Evolutionary conservation across 2,329 filamentous ascomycete genomes (phyloP), one percentile per base, ranked within the genome.

Genomic region (Alternaria solani): DNA sequence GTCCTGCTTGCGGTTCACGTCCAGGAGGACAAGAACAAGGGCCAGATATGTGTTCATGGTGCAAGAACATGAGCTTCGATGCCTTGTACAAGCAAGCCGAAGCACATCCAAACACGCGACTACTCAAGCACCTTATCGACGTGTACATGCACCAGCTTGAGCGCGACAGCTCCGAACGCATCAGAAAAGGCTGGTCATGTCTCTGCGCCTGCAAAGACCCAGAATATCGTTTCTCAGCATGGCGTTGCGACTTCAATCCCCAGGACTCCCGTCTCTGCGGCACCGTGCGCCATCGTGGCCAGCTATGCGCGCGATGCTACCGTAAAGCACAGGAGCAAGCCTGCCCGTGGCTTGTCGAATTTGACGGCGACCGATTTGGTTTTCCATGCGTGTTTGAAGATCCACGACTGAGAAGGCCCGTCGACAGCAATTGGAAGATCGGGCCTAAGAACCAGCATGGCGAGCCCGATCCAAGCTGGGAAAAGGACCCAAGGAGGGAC

Each of bases 361-460:
- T 68, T 9, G 65, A 71, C 20, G 65, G 69, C 25, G 68, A 71
- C 23, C 62, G 64, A 46, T 28, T 69, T 38, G 67, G 65, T 2
- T 72, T 70, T 28, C 69, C 68, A 5, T 72, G 69, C 30, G 67
- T 63, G 4, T 72, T 68, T 16, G 65, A 69, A 18, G 67, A 72
- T 46, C 42, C 56, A 20, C 55, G 54, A 11, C 34, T 71, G 5
- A 60, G 60, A 23, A 55, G 64, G 26, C 57, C 58, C 2, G 44
- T 60, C 7, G 68, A 72, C 39, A 49, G 52, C 9, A 67, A 66
- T 30, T 72, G 69, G 69, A 69, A 54, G 41, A 49, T 56, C 18
- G 69, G 69, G 4, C 67, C 69, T 3, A n/a, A 63, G 5, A 68
- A 72, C 25, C 57, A 62, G 39, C 46, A 60, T 18, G 66, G 67